Evolutionary conservation across 164 flowering plant species (phyloP), one percentile per base, ranked within the genome.

Genomic region (Berberis thunbergii): DNA sequence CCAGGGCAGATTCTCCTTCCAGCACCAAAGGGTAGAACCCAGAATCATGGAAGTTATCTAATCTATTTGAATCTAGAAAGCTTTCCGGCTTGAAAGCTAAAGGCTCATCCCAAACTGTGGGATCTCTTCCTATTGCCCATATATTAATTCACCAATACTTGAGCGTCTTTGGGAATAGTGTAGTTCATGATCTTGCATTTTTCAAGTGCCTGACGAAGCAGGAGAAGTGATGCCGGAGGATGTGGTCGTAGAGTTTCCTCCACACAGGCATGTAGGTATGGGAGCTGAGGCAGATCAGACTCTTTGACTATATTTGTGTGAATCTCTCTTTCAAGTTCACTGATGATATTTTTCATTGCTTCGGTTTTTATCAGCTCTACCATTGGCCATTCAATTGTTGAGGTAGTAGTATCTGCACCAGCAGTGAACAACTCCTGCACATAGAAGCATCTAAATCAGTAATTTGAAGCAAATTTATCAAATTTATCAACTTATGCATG

Each of bases 61-160:
- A 4, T 26, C 26, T 26, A 6, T 57, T 13, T 5, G 44, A 26
- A 11, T 46, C 52, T n/a, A 57, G 7, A 39, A 65, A 65, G 4
- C 54, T 4, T 8, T 57, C 53, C 1, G 68, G 68, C 12, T 45
- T 42, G 46, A 64, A 64, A 6, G 45, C 50, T 4, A 48, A 26
- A n/a, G 68, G 61, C 2, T 57, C 61, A 6, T 44, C 42, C 61
- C 68, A 57, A 2, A 42, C 49, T 10, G 39, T 45, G 10, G 61
- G 61, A 38, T 66, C 62, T 49, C 68, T 57, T 38, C 62, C 68
- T 6, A 66, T 66, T 2, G 54, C 68, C 43, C 62, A 66, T 10
- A 48, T 38, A 40, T 64, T 26, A 26, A 26, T 26, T 64, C 60
- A 55, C 57, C n/a, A 12, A 41, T 12, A 64, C 60, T 38, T 43